A percentile compares a stretch with the other conserved stretches of the same genome.
Conservation (phyloP, 192 early-diverging fungal genomes). For the Polychytrium aggregatum region DNA sequence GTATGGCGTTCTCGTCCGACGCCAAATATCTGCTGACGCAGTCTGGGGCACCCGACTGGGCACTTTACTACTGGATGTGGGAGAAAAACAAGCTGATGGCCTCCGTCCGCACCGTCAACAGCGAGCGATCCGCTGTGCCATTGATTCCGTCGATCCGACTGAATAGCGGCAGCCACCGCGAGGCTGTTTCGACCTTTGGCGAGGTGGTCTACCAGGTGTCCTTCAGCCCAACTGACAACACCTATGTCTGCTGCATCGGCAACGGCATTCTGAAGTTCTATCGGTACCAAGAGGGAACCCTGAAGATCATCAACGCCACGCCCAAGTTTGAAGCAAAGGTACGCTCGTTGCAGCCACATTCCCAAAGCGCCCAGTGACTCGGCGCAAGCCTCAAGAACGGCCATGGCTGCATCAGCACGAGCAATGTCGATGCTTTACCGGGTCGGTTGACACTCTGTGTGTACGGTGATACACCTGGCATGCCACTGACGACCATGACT, state of each 20-base stretch:
- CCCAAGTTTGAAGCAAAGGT: conserved; percentile 35
- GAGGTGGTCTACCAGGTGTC: conserved; percentile 31
- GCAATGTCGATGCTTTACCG: conserved; percentile 1
- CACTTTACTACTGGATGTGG: conserved; percentile 37
- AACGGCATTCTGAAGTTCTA: conserved; percentile 26
- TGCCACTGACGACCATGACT: background rate
- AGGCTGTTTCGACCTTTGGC: background rate
- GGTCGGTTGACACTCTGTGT: background rate
- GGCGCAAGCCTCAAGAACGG: background rate
- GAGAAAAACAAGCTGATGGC: conserved; percentile 36
- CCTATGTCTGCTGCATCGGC: conserved; percentile 36
- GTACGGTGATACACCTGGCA: background rate
- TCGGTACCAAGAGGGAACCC: conserved; percentile 28
- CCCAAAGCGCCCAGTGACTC: conserved; percentile 2
- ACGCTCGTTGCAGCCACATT: no score
- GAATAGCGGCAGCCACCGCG: no score
- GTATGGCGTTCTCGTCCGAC: conserved; percentile 31
- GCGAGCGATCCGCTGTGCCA: no score
- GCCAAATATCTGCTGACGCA: conserved; percentile 30
- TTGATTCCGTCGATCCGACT: no score
- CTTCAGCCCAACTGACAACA: conserved; percentile 30
- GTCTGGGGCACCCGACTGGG: conserved; percentile 25
- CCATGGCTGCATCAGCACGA: background rate
- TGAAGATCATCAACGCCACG: conserved; percentile 29
- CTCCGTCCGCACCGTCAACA: conserved; percentile 21